A percentile compares a stretch with the other conserved stretches of the same genome.
These are phyloP conservation scores for Scheffersomyces segobiensis DNA, from an alignment of 1,139 yeast species.

Conservation along the genomic window DNA sequence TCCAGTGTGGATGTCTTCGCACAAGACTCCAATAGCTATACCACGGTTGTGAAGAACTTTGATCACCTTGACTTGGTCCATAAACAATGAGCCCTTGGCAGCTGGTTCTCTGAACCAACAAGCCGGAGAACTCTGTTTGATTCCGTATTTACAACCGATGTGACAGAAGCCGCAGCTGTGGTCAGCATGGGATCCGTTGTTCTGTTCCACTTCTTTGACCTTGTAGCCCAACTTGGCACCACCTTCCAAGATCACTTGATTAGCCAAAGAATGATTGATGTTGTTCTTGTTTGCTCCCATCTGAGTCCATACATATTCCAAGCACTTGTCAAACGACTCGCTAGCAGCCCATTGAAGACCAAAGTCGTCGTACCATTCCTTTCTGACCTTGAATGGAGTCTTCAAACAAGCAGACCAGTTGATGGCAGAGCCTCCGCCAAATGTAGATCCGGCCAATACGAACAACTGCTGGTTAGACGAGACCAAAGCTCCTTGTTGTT, in stretches of 20 bases:
- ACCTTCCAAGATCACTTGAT: conserved; percentile 48
- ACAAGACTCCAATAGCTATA: conserved; percentile 46
- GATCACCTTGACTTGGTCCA: conserved; percentile 49
- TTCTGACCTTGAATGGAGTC: conserved; percentile 55
- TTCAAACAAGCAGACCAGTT: conserved; percentile 63
- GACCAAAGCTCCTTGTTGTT: conserved; percentile 37
- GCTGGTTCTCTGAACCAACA: conserved; percentile 57
- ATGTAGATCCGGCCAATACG: conserved; percentile 54
- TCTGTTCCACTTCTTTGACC: conserved; percentile 46
- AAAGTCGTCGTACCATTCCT: conserved; percentile 53
- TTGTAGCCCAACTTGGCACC: conserved; percentile 47
- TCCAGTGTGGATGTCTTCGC: conserved; percentile 32
- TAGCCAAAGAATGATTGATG: conserved; percentile 50
- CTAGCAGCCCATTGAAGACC: conserved; percentile 52
- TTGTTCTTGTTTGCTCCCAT: conserved; percentile 51
- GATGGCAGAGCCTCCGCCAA: conserved; percentile 64
- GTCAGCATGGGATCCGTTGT: conserved; percentile 45
- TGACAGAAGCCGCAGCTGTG: conserved; percentile 56
- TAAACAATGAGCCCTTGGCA: conserved; percentile 48
- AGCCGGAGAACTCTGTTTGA: conserved; percentile 54
- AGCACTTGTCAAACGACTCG: conserved; percentile 46
- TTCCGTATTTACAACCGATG: conserved; percentile 56
- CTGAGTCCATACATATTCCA: conserved; percentile 49
- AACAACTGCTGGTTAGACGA: conserved; percentile 37
- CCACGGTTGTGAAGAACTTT: conserved; percentile 42